A percentile compares a stretch with the other conserved stretches of the same genome.
These are phyloP conservation scores for Boechera stricta DNA, from an alignment of 345 rosid genomes.

Conservation along the genomic window DNA sequence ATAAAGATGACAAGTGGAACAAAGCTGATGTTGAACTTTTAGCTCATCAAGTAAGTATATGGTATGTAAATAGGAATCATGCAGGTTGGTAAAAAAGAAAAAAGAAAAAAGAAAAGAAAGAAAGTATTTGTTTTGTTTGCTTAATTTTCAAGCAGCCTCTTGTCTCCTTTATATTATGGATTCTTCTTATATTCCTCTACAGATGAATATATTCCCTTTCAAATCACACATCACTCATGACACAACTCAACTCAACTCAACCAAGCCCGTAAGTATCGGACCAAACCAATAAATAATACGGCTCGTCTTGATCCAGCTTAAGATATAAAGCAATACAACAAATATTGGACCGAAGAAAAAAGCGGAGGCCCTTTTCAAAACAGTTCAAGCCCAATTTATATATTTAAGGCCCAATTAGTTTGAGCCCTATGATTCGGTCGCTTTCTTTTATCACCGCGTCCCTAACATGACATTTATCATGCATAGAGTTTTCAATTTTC, in stretches of 20 bases:
- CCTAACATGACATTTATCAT: conserved; percentile 19
- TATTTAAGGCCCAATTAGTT: not conserved
- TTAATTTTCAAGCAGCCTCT: conserved; percentile 39
- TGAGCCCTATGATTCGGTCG: not conserved
- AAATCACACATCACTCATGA: not conserved
- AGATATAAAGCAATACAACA: not conserved
- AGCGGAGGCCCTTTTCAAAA: conserved; percentile 7
- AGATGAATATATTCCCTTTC: conserved; percentile 40
- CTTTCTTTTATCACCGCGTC: not conserved
- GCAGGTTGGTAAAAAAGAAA: conserved; percentile 4
- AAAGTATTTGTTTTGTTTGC: conserved; percentile 37
- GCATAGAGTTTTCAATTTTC: not conserved
- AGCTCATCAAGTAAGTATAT: conserved; percentile 30
- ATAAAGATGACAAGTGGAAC: conserved; percentile 39
- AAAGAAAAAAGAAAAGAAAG: not conserved
- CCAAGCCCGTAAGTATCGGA: not conserved
- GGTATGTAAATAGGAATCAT: conserved; percentile 32
- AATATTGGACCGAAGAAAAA: not conserved
- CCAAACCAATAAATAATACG: not conserved
- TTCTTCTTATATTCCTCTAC: conserved; percentile 4
- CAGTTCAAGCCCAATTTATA: not conserved
- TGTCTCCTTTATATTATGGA: conserved; percentile 28
- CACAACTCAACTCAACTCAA: not conserved
- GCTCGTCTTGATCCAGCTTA: not conserved
- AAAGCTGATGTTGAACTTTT: conserved; percentile 44